These are phyloP conservation scores for Phaseolus coccineus DNA, from an alignment of 331 rosid genomes.

Conservation along the genomic window DNA sequence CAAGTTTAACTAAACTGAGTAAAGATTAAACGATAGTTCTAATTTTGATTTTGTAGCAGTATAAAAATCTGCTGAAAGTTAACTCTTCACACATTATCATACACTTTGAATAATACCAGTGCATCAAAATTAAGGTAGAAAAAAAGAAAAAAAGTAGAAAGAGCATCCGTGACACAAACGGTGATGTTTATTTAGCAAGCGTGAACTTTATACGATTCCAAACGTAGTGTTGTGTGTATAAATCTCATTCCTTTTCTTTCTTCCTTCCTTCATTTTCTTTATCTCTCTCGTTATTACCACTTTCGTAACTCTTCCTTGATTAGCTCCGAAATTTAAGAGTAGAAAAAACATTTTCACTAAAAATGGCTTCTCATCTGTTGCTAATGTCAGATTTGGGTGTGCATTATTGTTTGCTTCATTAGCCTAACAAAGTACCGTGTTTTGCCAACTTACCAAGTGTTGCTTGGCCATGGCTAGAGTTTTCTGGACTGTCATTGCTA, in stretches of 20 bases:
- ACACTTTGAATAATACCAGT: neutral
- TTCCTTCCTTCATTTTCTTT: conserved; percentile 4
- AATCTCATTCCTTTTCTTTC: conserved; percentile 1
- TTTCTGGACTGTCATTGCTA: conserved; percentile 53
- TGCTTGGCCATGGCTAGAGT: conserved; percentile 51
- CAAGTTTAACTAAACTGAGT: neutral
- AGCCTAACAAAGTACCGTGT: neutral
- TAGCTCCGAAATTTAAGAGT: conserved; percentile 41
- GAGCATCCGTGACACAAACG: conserved; percentile 6
- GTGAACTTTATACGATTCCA: conserved; percentile 48
- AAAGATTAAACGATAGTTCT: neutral
- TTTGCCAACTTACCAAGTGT: neutral
- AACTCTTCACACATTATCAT: conserved; percentile 8
- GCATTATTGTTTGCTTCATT: conserved; percentile 32
- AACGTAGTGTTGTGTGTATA: conserved; percentile 42
- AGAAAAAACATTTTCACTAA: neutral
- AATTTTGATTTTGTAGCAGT: neutral
- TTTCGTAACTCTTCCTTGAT: conserved; percentile 38
- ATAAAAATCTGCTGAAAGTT: neutral
- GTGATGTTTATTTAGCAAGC: neutral
- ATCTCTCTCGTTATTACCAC: neutral
- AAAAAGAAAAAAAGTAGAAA: neutral
- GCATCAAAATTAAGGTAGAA: conserved; percentile 1
- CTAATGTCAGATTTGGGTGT: conserved; percentile 17
- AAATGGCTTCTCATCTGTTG: conserved; percentile 12